Percentiles rank a stretch among this genome's conserved stretches.
These are phyloP conservation scores for Xylariaceae sp. DNA, from an alignment of 2,329 filamentous ascomycete genomes.

Conservation along the genomic window DNA sequence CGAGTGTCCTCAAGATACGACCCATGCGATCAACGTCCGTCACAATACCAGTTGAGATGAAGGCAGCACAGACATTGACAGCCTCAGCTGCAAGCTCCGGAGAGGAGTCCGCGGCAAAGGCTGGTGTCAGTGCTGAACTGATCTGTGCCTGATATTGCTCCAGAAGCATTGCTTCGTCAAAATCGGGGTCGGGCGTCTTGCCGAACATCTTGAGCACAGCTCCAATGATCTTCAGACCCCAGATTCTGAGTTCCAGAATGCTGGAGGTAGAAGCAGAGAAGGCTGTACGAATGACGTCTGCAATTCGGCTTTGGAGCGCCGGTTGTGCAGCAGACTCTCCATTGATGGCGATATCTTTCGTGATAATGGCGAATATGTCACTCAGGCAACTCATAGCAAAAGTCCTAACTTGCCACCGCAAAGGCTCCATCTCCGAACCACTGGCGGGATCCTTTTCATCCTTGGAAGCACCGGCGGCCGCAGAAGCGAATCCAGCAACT, in stretches of 20 bases:
- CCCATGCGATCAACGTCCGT: conserved; percentile 99
- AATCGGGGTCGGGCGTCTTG: conserved; percentile 90
- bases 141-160: conserved; percentile 99
- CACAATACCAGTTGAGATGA: conserved; percentile 94
- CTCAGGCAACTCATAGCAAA: conserved; percentile 88
- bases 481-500: conserved; percentile 80
- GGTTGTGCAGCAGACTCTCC: conserved; percentile 72
- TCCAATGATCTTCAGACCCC: conserved; percentile 89
- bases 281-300: conserved; percentile 91
- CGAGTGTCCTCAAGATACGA: conserved; percentile 87
- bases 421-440: conserved; percentile 69
- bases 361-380: conserved; percentile 73
- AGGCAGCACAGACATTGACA: conserved; percentile 95
- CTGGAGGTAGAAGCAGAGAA: conserved; percentile 95
- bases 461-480: conserved; percentile 55
- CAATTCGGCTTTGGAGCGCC: conserved; percentile 75
- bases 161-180: conserved; percentile 90
- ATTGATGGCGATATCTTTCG: conserved; percentile 71
- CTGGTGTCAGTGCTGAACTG: conserved; percentile 89
- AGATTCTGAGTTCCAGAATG: conserved; percentile 82
- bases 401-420: conserved; percentile 92
- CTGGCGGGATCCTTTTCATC: conserved; percentile 47
- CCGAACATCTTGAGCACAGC: conserved; percentile 94
- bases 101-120: conserved; percentile 92
- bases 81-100: conserved; percentile 93